Percentiles rank a stretch among this genome's conserved stretches.
These are phyloP conservation scores for Bipolaris victoriae DNA, from an alignment of 2,329 filamentous ascomycete species.

Conservation along the genomic window DNA sequence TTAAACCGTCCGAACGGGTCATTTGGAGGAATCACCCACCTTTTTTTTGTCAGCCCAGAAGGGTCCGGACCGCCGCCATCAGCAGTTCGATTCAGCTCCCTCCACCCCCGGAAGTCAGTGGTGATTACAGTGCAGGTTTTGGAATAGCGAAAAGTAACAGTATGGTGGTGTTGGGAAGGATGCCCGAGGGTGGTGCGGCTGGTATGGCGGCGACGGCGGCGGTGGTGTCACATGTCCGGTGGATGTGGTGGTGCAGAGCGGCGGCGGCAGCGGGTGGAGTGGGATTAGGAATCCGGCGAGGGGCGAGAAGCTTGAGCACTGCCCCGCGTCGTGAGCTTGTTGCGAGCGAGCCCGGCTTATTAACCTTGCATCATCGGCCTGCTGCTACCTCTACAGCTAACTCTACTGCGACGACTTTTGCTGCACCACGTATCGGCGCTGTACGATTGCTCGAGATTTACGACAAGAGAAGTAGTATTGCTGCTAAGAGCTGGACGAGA, in stretches of 20 bases:
- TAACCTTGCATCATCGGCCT: background rate
- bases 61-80: background rate
- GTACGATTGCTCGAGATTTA: background rate
- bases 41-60: background rate
- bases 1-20: too few relatives aligned
- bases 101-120: too few relatives aligned
- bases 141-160: too few relatives aligned
- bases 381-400: background rate
- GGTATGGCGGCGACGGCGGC: background rate
- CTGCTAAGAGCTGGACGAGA: background rate
- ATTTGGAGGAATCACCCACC: too few relatives aligned
- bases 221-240: background rate
- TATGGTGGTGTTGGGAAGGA: background rate
- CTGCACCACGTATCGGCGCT: background rate
- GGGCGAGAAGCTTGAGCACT: slow-evolving; percentile 2
- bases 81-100: too few relatives aligned
- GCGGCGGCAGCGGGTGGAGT: background rate
- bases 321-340: background rate
- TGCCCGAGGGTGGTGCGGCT: background rate
- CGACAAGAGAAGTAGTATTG: background rate
- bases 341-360: background rate
- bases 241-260: background rate
- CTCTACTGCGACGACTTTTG: background rate
- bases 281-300: slow-evolving; percentile 3
- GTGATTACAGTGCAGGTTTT: too few relatives aligned